Conservation (phyloP, 306 rosid species). For the Vigna hirtella region DNA sequence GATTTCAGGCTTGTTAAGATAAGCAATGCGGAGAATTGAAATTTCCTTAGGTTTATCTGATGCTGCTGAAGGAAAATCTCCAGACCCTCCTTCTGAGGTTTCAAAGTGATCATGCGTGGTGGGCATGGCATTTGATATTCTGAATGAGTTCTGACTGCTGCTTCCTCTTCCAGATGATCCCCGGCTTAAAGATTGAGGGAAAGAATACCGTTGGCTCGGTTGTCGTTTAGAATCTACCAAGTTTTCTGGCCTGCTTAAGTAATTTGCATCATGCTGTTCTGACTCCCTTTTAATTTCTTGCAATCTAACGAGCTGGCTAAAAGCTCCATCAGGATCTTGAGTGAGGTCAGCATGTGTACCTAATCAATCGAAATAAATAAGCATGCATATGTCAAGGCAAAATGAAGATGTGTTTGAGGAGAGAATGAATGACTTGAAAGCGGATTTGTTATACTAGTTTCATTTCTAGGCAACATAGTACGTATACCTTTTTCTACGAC, state of each 20-base stretch:
- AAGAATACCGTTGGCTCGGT: slow-evolving; percentile 50
- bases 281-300: slow-evolving; percentile 57
- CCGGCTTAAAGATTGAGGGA: slow-evolving; percentile 51
- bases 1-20: slow-evolving; percentile 82
- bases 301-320: slow-evolving; percentile 66
- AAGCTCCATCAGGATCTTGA: slow-evolving; percentile 68
- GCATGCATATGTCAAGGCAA: slow-evolving; percentile 22
- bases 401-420: background rate
- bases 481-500: slow-evolving; percentile 62
- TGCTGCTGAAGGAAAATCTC: slow-evolving; percentile 40
- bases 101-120: background rate
- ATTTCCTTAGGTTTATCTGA: slow-evolving; percentile 45
- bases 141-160: background rate
- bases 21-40: slow-evolving; percentile 59
- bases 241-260: slow-evolving; percentile 47
- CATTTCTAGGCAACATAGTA: slow-evolving; percentile 22
- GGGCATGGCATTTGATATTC: background rate
- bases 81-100: slow-evolving; percentile 27
- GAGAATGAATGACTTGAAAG: background rate
- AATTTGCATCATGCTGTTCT: slow-evolving; percentile 46
- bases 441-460: slow-evolving; percentile 27
- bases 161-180: slow-evolving; percentile 64
- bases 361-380: slow-evolving; percentile 45
- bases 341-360: slow-evolving; percentile 71
- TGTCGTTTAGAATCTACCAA: slow-evolving; percentile 47